Evolutionary conservation across 352 stramenopile genomes (phyloP).

Genomic region (Globisporangium orthogonon): DNA sequence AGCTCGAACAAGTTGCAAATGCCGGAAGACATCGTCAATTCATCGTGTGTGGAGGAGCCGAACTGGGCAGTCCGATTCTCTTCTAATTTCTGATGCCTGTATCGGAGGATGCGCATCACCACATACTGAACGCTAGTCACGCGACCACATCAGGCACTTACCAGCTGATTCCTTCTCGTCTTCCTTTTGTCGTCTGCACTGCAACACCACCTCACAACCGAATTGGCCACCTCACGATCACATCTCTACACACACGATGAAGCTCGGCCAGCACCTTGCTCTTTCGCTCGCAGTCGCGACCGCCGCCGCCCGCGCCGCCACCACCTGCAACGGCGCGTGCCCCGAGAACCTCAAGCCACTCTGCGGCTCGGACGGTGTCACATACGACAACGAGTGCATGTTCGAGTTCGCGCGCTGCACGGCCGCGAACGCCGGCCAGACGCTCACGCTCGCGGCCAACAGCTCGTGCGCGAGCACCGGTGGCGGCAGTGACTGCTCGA

Average conservation of each 20-base stretch:
- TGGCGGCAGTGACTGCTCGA: neutral
- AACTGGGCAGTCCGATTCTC: neutral
- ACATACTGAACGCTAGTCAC: neutral
- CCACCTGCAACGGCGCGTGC: slow-evolving; percentile 5
- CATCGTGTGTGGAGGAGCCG: neutral
- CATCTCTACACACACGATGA: neutral
- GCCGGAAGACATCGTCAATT: too few species aligned
- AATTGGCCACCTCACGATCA: too few species aligned
- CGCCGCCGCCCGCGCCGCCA: neutral
- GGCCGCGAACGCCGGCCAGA: slow-evolving; percentile 1
- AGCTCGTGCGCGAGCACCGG: neutral
- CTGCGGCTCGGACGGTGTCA: slow-evolving; percentile 4
- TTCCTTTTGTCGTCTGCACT: too few species aligned
- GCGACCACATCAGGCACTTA: too few species aligned
- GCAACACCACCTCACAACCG: too few species aligned
- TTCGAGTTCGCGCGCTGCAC: slow-evolving; percentile 1
- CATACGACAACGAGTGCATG: slow-evolving; percentile 5
- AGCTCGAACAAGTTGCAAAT: too few species aligned
- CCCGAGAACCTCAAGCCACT: slow-evolving; percentile 12
- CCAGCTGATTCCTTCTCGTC: too few species aligned
- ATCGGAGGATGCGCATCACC: neutral
- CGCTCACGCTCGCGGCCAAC: slow-evolving; percentile 4
- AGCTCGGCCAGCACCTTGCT: neutral
- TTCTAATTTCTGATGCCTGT: neutral
- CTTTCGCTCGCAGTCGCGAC: neutral